A percentile compares a stretch with the other conserved stretches of the same genome.
Conservation (phyloP, 208 protist species). For the Acanthamoeba castellanii region DNA sequence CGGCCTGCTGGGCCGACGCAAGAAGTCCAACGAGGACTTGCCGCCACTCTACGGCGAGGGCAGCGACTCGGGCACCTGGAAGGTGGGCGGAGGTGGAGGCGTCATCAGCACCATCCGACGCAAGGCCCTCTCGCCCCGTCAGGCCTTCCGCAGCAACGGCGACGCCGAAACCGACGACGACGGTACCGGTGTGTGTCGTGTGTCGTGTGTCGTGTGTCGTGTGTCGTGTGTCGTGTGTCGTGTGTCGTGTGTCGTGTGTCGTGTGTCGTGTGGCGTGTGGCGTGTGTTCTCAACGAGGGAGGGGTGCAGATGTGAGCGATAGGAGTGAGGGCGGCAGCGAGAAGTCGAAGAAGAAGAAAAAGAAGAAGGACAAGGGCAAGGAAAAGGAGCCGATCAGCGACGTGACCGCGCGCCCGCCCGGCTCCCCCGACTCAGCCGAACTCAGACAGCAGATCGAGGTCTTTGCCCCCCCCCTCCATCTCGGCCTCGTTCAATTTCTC, state of each 20-base stretch:
- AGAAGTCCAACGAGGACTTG: background rate
- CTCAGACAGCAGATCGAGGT: constrained; percentile 19
- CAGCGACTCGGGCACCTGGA: background rate
- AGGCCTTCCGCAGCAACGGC: constrained; percentile 11
- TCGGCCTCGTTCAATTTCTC: background rate
- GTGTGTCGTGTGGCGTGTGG: background rate
- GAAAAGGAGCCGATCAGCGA: background rate
- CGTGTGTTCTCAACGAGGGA: background rate
- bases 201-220: background rate
- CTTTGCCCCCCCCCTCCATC: background rate
- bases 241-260: background rate
- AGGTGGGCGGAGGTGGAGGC: background rate
- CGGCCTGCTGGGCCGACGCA: background rate
- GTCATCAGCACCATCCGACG: background rate
- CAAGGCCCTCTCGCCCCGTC: background rate
- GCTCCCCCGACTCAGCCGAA: background rate
- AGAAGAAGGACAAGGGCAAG: background rate
- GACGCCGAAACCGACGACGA: background rate
- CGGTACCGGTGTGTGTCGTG: background rate
- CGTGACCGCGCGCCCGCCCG: background rate
- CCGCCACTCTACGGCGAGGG: background rate
- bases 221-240: background rate
- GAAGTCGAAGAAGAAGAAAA: constrained; percentile 40
- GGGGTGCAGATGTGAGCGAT: background rate
- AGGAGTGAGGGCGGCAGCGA: background rate